Percentiles rank a stretch among this genome's conserved stretches.
phyloP scores from a whole-genome alignment of 169 alveolate species.

The Plasmodium relictum region DNA sequence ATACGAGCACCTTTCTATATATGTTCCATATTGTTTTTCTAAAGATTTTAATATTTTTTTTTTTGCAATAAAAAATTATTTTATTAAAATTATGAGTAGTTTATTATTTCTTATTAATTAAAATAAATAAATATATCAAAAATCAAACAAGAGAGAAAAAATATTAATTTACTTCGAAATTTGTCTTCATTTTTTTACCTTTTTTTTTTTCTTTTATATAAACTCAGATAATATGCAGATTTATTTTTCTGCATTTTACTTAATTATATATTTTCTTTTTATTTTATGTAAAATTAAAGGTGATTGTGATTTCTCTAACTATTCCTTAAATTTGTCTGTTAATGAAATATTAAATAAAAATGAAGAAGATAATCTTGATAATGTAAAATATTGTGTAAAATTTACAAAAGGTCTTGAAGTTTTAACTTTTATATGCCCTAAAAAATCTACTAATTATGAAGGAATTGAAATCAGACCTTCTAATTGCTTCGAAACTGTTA shows the following conservation, averaged over 20 bases:
- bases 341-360: not conserved
- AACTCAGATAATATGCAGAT: not conserved
- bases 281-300: slow-evolving; percentile 2
- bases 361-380: not conserved
- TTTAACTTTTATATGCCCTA: slow-evolving; percentile 47
- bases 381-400: slow-evolving; percentile 23
- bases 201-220: not conserved
- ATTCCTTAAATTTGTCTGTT: not conserved
- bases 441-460: slow-evolving; percentile 6
- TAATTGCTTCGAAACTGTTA: slow-evolving; percentile 31
- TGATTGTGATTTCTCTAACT: slow-evolving; percentile 37
- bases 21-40: too few species aligned
- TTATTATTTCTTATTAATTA: too few species aligned
- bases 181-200: too few species aligned
- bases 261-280: not conserved
- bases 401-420: slow-evolving; percentile 56
- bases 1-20: too few species aligned
- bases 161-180: too few species aligned
- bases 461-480: slow-evolving; percentile 45
- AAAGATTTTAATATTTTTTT: too few species aligned
- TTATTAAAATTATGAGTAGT: too few species aligned
- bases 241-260: not conserved
- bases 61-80: too few species aligned
- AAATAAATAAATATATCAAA: too few species aligned
- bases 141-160: too few species aligned